Base-by-base conservation (phyloP, 768 basidiomycete species). In the Lactarius sanguifluus region DNA sequence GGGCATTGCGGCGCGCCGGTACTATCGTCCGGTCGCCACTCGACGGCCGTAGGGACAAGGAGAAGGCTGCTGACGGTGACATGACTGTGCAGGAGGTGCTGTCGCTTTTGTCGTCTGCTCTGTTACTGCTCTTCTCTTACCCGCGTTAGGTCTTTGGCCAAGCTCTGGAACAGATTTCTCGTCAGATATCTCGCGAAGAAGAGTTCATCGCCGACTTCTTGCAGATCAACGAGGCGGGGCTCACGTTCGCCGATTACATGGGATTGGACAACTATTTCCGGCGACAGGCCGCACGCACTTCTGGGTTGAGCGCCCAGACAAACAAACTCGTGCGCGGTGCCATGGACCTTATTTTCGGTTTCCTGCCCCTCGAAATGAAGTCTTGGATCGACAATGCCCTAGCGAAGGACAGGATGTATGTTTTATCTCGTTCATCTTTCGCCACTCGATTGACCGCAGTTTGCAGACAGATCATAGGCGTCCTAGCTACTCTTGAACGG, bases 191-290 rank as follows among this genome's bases (percentile, higher is more conserved):
- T 67, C 84, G 83, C 13, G 96, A 98, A 77, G 87, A 90, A 71
- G 88, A 88, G 38, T 98, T 97, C 77, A 87, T 97, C 67, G 85
- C 89, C 10, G 91, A 95, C 72, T 98, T 98, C 77, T 79, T 98
- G 57, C 94, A 95, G 73, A 90, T 97, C 74, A 93, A 94, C 69
- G 91, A 96, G 67, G 84, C 87, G 25, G 87, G 87, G 20, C 82
- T 94, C 16, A 97, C 96, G 1, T 98, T 94, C 76, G 96, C 96
- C 16, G 96, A 98, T 77, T 94, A 96, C 71, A 92, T 94, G 86
- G 87, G 87, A 55, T 79, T 98, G 66, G 96, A 98, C 74, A 93
- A 87, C 67, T 98, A 97, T 77, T 97, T 97, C 80, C 84, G 93
- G 30, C 81, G 96, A 57, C 93, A 98, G 74, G 96, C 96, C n/a